phyloP scores from a whole-genome alignment of 371 early-diverging fungal species.

The Synchytrium microbalum region DNA sequence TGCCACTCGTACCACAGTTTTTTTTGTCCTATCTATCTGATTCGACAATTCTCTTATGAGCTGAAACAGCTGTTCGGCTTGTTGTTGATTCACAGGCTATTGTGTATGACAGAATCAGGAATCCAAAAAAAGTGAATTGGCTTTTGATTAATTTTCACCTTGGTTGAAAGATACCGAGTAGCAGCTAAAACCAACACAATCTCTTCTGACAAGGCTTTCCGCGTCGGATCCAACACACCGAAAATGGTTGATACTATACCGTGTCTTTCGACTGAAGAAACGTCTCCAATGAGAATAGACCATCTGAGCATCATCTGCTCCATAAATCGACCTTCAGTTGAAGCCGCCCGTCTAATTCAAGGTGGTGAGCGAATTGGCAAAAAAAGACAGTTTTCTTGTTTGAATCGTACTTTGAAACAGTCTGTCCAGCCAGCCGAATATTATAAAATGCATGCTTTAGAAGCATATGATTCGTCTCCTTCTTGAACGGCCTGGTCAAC shows the following conservation, averaged over 20 bases:
- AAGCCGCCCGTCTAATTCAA: too few relatives aligned
- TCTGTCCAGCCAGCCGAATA: too few relatives aligned
- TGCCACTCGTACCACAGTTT: constrained; percentile 25
- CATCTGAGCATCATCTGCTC: constrained; percentile 27
- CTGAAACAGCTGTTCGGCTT: constrained; percentile 17
- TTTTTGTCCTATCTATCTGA: constrained; percentile 26
- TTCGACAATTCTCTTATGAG: constrained; percentile 22
- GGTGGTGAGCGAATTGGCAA: too few relatives aligned
- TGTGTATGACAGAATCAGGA: too few relatives aligned
- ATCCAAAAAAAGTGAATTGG: too few relatives aligned
- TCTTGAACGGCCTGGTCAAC: too few relatives aligned
- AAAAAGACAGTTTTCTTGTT: too few relatives aligned
- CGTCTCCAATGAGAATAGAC: constrained; percentile 33
- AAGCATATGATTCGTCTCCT: too few relatives aligned
- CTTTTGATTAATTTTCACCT: too few relatives aligned
- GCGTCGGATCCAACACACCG: constrained; percentile 20
- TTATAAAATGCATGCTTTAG: too few relatives aligned
- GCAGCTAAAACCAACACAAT: constrained; percentile 28
- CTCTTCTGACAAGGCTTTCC: constrained; percentile 29
- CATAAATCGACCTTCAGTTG: too few relatives aligned
- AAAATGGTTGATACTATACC: constrained; percentile 7
- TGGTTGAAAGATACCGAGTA: constrained; percentile 29
- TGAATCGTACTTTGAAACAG: too few relatives aligned
- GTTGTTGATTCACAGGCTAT: constrained; percentile 20
- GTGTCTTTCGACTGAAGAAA: constrained; percentile 21